Base-by-base conservation (phyloP, 768 basidiomycete genomes). In the Amanita pallidorosea region DNA sequence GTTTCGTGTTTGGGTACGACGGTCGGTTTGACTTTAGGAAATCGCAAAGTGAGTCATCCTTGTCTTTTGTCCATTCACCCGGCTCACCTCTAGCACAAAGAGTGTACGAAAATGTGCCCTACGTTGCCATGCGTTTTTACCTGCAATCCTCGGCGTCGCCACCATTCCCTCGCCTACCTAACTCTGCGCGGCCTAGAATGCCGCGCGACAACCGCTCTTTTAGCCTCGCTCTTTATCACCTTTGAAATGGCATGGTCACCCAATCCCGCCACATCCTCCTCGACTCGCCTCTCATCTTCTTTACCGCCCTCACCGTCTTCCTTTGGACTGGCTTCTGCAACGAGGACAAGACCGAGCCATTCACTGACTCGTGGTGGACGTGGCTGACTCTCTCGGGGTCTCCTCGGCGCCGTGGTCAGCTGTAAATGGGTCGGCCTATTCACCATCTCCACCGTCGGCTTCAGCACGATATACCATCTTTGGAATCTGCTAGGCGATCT, bases 401-500 rank as follows among this genome's bases (percentile, higher is more conserved):
- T 80, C 85, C 82, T 99, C 22, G 96, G 96, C 34, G 93, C 94
- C 4, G 92, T 95, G 45, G 79, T 86, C 29, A 88, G 85, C 59
- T 91, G 90, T 72, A 99, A 98, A 65, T 98, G 95, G 96, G 95
- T 98, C 37, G 96, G 96, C 8, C 72, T 99, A 18, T 97, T 99
- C 70, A 98, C 94, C 12, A 91, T 98, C 58, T 93, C 96, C 7
- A 96, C 94, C 6, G 70, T 99, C 46, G 96, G 95, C 12, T 61
- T 86, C 31, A 83, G 81, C 59, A 96, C 93, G 2, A 60, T 98
- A 31, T 69, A 76, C 45, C 95, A 93, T 59, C 73, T 99, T 4
- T 98, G 96, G 95, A 61, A 72, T 34, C 77, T 95, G 5, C 78
- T 99, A 4, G 96, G 94, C 4, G 93, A 98, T 62, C 61, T 88